A percentile compares a stretch with the other conserved stretches of the same genome.
Conservation (phyloP, 2,329 filamentous ascomycete genomes). For the Dryadomyces quercus-mongolicae region DNA sequence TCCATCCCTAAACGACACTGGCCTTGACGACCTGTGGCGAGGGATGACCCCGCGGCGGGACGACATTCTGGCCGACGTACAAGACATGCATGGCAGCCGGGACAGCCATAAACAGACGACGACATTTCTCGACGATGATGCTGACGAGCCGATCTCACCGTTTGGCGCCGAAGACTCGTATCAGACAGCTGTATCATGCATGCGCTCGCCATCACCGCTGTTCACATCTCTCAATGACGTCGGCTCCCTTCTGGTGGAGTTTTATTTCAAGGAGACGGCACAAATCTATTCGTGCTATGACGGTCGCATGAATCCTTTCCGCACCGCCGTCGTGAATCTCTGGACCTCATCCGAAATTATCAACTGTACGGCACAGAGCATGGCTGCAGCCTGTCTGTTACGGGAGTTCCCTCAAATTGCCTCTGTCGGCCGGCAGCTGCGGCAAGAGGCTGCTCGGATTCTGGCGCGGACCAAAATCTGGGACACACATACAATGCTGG, state of each 20-base stretch:
- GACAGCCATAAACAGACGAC: neutral
- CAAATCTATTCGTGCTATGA: constrained; percentile 43
- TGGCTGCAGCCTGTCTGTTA: constrained; percentile 42
- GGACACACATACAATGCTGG: constrained; percentile 36
- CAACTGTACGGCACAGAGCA: constrained; percentile 43
- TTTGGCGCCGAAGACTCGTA: neutral
- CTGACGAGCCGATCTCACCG: neutral
- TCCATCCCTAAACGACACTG: neutral
- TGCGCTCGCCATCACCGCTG: constrained; percentile 8
- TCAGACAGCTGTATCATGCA: neutral
- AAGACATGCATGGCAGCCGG: neutral
- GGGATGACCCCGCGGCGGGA: neutral
- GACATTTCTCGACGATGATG: neutral
- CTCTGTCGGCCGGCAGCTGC: constrained; percentile 35
- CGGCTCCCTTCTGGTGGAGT: constrained; percentile 40
- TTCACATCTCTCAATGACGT: constrained; percentile 31
- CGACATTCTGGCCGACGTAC: neutral
- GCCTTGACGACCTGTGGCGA: constrained; percentile 1
- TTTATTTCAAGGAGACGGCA: constrained; percentile 46
- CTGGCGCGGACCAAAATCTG: constrained; percentile 31
- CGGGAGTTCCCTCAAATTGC: constrained; percentile 41
- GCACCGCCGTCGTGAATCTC: constrained; percentile 31
- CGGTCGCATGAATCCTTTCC: constrained; percentile 43
- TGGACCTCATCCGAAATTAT: constrained; percentile 32
- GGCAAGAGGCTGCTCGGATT: constrained; percentile 37